Conservation (phyloP, 108 stramenopile species). For the Nitzschia putrida region DNA sequence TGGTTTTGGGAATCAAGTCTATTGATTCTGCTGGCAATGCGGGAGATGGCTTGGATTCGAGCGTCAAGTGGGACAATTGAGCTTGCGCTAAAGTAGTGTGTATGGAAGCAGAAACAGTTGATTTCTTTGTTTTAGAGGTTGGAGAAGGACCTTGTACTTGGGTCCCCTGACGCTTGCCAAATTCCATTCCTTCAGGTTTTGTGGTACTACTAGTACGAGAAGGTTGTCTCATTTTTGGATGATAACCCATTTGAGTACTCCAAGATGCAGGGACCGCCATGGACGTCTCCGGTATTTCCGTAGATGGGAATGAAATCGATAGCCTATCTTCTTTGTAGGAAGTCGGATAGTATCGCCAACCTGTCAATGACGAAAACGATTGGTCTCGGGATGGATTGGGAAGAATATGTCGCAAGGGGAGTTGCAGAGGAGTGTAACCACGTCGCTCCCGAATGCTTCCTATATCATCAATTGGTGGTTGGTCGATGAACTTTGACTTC, state of each 20-base stretch:
- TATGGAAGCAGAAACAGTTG: too few species aligned
- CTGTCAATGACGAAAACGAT: constrained; percentile 21
- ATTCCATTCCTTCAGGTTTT: too few species aligned
- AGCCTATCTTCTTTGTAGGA: constrained; percentile 20
- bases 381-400: constrained; percentile 26
- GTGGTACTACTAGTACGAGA: too few species aligned
- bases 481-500: not conserved
- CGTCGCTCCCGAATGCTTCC: constrained; percentile 19
- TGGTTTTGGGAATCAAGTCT: constrained; percentile 28
- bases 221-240: not conserved
- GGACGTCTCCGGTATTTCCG: constrained; percentile 13
- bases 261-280: constrained; percentile 28
- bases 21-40: too few species aligned
- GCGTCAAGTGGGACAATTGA: too few species aligned
- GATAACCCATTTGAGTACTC: constrained; percentile 4
- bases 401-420: constrained; percentile 18
- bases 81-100: too few species aligned
- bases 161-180: too few species aligned
- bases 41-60: too few species aligned
- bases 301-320: not conserved
- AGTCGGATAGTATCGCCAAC: constrained; percentile 30
- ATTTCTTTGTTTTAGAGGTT: too few species aligned
- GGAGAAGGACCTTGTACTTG: too few species aligned
- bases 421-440: constrained; percentile 4
- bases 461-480: constrained; percentile 5